phyloP scores from a whole-genome alignment of 257 asterid species.

The Solanum pimpinellifolium region DNA sequence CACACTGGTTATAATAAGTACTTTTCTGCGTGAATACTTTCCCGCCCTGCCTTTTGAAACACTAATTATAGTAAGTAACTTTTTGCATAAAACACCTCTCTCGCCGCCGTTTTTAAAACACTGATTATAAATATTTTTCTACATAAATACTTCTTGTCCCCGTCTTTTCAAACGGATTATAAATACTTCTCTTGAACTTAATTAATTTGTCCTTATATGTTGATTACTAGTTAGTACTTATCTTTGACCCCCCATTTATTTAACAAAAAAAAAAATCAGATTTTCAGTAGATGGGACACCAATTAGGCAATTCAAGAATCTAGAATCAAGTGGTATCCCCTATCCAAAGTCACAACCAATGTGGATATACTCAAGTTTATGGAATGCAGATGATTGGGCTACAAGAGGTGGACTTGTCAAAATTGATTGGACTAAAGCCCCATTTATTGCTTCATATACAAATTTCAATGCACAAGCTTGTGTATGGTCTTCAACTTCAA shows the following conservation, averaged over 20 bases:
- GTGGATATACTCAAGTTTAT: not conserved
- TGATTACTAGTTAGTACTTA: not conserved
- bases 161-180: too few relatives aligned
- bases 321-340: not conserved
- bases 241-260: too few relatives aligned
- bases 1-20: too few relatives aligned
- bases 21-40: too few relatives aligned
- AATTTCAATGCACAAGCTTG: not conserved
- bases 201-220: not conserved
- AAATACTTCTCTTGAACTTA: not conserved
- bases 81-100: too few relatives aligned
- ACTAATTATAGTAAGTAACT: too few relatives aligned
- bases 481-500: not conserved
- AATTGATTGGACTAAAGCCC: not conserved
- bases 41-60: too few relatives aligned
- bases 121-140: too few relatives aligned
- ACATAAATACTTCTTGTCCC: accelerated
- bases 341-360: not conserved
- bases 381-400: not conserved
- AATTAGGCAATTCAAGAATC: not conserved
- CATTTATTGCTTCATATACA: not conserved
- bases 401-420: not conserved
- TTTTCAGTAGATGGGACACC: not conserved
- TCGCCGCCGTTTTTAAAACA: accelerated
- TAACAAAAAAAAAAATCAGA: not conserved